phyloP scores from a whole-genome alignment of 495 filamentous ascomycete genomes.

The Neurospora sp. region DNA sequence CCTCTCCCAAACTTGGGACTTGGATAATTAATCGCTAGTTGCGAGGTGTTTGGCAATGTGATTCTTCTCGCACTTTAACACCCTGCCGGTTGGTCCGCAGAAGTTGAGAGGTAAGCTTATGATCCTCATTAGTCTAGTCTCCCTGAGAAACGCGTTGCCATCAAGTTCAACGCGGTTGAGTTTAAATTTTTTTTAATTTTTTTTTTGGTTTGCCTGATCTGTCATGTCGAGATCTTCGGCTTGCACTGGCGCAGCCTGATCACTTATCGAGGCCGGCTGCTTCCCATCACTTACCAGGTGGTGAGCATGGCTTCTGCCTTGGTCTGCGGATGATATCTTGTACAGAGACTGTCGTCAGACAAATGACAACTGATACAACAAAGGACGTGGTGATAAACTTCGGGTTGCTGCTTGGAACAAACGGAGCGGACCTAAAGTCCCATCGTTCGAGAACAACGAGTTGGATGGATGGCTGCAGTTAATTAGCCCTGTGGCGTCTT shows the following conservation, averaged over 20 bases:
- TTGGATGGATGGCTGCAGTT: background rate
- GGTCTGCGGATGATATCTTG: background rate
- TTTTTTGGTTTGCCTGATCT: background rate
- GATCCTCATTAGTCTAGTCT: background rate
- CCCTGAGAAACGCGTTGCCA: background rate
- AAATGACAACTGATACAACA: background rate
- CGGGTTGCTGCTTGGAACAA: background rate
- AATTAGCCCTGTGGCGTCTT: background rate
- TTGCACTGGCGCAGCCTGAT: background rate
- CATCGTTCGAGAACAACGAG: background rate
- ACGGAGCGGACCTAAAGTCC: background rate
- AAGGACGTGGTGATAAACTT: background rate
- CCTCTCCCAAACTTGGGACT: background rate
- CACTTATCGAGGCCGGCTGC: background rate
- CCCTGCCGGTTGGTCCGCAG: background rate
- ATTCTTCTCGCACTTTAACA: background rate
- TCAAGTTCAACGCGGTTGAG: background rate
- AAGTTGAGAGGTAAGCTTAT: background rate
- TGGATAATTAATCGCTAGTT: background rate
- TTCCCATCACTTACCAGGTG: background rate
- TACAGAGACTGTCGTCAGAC: background rate
- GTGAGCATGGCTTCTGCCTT: background rate
- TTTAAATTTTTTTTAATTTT: background rate
- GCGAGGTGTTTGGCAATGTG: background rate
- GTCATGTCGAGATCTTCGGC: background rate